Evolutionary conservation across 768 basidiomycete genomes (phyloP).

Genomic region (Lanmaoa pseudosensibilis): DNA sequence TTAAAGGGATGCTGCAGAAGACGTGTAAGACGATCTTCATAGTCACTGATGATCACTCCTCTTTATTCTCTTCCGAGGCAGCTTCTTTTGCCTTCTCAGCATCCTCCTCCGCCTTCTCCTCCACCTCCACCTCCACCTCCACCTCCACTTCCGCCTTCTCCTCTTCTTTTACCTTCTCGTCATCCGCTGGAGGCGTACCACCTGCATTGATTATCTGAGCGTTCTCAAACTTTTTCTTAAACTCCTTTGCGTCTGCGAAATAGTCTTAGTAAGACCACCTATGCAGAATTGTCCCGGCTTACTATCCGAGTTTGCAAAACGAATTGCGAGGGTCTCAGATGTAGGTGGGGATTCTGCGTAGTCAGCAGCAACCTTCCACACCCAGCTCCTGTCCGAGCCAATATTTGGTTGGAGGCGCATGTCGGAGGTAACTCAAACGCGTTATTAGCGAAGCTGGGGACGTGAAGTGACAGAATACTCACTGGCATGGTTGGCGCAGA

Average conservation of each 20-base stretch:
- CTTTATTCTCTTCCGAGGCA: slow-evolving; percentile 32
- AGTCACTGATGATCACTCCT: slow-evolving; percentile 25
- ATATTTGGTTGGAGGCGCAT: slow-evolving; percentile 98
- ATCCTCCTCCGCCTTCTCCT: slow-evolving; percentile 31
- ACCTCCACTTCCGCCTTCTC: slow-evolving; percentile 33
- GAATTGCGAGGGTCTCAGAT: slow-evolving; percentile 94
- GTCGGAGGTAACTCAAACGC: slow-evolving; percentile 68
- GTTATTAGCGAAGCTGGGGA: slow-evolving; percentile 3
- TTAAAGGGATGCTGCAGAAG: slow-evolving; percentile 5
- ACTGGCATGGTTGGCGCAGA: slow-evolving; percentile 98
- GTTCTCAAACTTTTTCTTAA: slow-evolving; percentile 87
- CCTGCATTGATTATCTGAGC: slow-evolving; percentile 69
- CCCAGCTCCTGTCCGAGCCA: slow-evolving; percentile 98
- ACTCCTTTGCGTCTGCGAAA: slow-evolving; percentile 64
- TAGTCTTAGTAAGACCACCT: slow-evolving; percentile 36
- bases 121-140: slow-evolving; percentile 21
- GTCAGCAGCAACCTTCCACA: slow-evolving; percentile 96
- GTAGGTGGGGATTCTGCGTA: slow-evolving; percentile 89
- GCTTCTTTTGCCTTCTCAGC: slow-evolving; percentile 37
- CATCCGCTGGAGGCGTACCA: slow-evolving; percentile 26
- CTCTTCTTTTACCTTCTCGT: slow-evolving; percentile 24
- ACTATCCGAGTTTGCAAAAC: slow-evolving; percentile 97
- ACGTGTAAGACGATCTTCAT: slow-evolving; percentile 2
- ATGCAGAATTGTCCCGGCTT: slow-evolving; percentile 35
- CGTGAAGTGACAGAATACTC: slow-evolving; percentile 27